Evolutionary conservation across 1,284 basidiomycete genomes (phyloP).

Genomic region (Pseudozyma hubeiensis): DNA sequence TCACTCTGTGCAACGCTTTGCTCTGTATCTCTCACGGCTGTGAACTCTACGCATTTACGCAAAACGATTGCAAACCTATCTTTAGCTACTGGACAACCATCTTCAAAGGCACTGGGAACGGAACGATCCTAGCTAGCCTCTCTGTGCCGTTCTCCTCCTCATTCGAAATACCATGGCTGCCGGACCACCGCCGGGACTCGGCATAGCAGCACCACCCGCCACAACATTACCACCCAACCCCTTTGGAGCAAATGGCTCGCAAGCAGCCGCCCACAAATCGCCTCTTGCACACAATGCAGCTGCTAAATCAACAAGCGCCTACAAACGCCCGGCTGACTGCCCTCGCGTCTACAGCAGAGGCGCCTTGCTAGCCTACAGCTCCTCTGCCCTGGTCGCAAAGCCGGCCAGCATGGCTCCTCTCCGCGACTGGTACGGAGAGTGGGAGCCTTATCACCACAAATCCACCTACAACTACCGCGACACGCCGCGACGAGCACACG

Average conservation of each 20-base stretch:
- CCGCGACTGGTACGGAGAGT: conserved; percentile 82
- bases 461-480: conserved; percentile 74
- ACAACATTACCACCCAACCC: conserved; percentile 49
- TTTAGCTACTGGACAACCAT: conserved; percentile 5
- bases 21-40: no score
- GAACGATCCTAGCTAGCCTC: conserved; percentile 23
- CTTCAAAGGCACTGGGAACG: conserved; percentile 24
- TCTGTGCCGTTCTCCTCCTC: conserved; percentile 6
- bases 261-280: conserved; percentile 16
- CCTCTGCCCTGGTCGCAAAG: conserved; percentile 80
- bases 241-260: conserved; percentile 33
- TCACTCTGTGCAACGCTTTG: not conserved
- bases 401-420: conserved; percentile 82
- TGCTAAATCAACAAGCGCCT: conserved; percentile 11
- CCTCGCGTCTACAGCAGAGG: conserved; percentile 42
- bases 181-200: conserved; percentile 51
- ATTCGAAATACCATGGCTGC: conserved; percentile 32
- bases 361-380: conserved; percentile 75
- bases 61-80: conserved; percentile 2
- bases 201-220: conserved; percentile 42
- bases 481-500: conserved; percentile 72
- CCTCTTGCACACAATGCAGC: conserved; percentile 13
- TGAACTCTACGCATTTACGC: not conserved
- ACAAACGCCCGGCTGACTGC: conserved; percentile 36
- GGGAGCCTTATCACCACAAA: conserved; percentile 69